Evolutionary conservation across 2,329 filamentous ascomycete genomes (phyloP).

Genomic region (Beauveria medogensis): DNA sequence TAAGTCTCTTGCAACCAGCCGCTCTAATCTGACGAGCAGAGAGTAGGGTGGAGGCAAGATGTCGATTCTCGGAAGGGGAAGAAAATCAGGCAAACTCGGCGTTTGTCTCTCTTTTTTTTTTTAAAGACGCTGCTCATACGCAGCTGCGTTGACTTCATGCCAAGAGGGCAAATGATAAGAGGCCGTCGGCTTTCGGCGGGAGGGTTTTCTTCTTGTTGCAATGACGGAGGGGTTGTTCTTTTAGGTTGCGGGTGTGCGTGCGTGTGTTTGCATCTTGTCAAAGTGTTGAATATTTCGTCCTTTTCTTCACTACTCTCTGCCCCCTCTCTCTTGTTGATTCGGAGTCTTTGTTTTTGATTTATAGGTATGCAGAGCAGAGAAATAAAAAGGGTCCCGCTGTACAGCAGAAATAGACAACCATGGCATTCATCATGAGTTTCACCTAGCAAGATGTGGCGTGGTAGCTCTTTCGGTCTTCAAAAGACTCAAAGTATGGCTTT

Average conservation of each 20-base stretch:
- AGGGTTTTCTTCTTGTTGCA: not conserved
- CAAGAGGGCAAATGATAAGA: not conserved
- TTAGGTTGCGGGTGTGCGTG: not conserved
- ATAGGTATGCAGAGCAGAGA: not conserved
- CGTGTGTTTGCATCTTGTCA: not conserved
- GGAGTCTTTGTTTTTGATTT: not conserved
- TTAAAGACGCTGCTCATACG: not conserved
- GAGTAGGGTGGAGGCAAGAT: not conserved
- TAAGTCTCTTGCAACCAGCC: no score
- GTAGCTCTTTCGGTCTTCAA: no score
- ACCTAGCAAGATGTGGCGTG: not conserved
- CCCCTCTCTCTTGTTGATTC: not conserved
- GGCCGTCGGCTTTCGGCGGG: not conserved
- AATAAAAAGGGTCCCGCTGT: not conserved
- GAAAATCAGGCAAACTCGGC: not conserved
- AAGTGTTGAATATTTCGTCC: not conserved
- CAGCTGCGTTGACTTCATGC: not conserved
- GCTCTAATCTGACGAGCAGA: not conserved
- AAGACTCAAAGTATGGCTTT: no score
- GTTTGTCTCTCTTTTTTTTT: not conserved
- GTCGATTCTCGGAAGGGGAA: not conserved
- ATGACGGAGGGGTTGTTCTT: not conserved
- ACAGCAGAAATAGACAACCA: not conserved
- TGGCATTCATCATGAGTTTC: not conserved
- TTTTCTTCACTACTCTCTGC: not conserved